Evolutionary conservation across 2,329 filamentous ascomycete genomes (phyloP).

Genomic region (Aspergillus sojae): DNA sequence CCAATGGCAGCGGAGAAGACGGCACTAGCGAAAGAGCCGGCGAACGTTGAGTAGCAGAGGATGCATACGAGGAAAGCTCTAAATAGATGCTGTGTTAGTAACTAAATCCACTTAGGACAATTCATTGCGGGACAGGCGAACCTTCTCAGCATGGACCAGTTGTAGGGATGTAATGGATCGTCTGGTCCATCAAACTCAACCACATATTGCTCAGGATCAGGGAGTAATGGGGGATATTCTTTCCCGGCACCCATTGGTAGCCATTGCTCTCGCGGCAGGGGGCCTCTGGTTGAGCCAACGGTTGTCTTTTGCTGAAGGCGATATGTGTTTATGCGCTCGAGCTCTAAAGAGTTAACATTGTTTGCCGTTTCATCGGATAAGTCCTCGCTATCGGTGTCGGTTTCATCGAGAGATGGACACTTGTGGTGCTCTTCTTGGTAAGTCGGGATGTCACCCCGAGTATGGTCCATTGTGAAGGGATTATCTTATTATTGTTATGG

Average conservation of each 20-base stretch:
- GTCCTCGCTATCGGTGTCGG: slow-evolving; percentile 9
- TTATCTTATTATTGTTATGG: background rate
- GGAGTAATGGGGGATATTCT: slow-evolving; percentile 53
- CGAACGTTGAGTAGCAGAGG: slow-evolving; percentile 52
- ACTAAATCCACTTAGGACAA: background rate
- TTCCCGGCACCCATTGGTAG: slow-evolving; percentile 44
- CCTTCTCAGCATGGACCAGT: slow-evolving; percentile 54
- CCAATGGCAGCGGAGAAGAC: slow-evolving; percentile 70
- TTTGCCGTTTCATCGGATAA: slow-evolving; percentile 17
- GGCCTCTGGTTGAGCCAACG: slow-evolving; percentile 24
- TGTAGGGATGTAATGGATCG: slow-evolving; percentile 56
- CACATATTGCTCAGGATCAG: slow-evolving; percentile 55
- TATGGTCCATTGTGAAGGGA: slow-evolving; percentile 9
- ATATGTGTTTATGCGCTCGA: slow-evolving; percentile 26
- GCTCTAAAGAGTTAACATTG: slow-evolving; percentile 22
- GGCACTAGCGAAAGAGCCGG: slow-evolving; percentile 56
- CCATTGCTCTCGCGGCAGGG: slow-evolving; percentile 24
- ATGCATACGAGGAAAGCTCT: slow-evolving; percentile 27
- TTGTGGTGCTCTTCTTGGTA: slow-evolving; percentile 5
- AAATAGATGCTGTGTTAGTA: background rate
- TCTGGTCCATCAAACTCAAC: slow-evolving; percentile 58
- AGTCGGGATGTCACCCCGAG: background rate
- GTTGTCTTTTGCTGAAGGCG: slow-evolving; percentile 25
- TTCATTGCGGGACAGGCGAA: slow-evolving; percentile 10
- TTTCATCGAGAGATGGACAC: slow-evolving; percentile 8